Percentiles rank a stretch among this genome's conserved stretches.
Evolutionary conservation across 208 protist genomes (phyloP).

Genomic region (Plasmodiophora brassicae): DNA sequence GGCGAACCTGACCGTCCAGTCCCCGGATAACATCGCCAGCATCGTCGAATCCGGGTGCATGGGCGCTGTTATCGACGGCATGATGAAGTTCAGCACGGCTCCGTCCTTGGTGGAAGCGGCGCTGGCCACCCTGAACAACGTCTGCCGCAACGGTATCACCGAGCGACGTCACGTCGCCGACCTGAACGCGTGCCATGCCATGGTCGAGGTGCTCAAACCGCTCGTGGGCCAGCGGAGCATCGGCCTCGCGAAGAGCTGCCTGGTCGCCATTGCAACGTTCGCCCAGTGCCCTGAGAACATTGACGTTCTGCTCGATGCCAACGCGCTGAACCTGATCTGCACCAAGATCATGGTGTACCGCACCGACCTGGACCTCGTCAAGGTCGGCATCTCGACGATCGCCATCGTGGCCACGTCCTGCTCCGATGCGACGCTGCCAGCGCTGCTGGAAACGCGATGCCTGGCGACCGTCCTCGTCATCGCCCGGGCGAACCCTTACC

Average conservation of each 20-base stretch:
- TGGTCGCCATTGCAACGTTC: background rate
- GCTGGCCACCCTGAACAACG: background rate
- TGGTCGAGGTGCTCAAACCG: background rate
- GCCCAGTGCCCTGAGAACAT: constrained; percentile 21
- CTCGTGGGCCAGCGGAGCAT: background rate
- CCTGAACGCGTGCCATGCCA: background rate
- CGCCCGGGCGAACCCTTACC: background rate
- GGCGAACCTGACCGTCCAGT: background rate
- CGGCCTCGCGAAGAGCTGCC: background rate
- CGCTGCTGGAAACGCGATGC: background rate
- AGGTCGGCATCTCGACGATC: background rate
- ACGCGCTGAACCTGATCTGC: background rate
- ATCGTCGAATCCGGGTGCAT: constrained; percentile 14
- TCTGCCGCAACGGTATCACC: background rate
- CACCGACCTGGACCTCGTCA: background rate
- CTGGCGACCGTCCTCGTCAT: background rate
- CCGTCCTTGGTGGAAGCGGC: background rate
- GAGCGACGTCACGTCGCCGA: background rate
- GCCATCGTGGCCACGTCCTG: background rate
- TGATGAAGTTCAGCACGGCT: background rate
- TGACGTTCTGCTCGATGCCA: background rate
- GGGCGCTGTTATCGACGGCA: background rate
- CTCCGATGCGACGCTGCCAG: background rate
- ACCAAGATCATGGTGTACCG: background rate
- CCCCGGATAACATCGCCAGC: background rate